These are phyloP conservation scores for Saksenaea oblongispora DNA, from an alignment of 371 early-diverging fungal genomes.

Conservation along the genomic window DNA sequence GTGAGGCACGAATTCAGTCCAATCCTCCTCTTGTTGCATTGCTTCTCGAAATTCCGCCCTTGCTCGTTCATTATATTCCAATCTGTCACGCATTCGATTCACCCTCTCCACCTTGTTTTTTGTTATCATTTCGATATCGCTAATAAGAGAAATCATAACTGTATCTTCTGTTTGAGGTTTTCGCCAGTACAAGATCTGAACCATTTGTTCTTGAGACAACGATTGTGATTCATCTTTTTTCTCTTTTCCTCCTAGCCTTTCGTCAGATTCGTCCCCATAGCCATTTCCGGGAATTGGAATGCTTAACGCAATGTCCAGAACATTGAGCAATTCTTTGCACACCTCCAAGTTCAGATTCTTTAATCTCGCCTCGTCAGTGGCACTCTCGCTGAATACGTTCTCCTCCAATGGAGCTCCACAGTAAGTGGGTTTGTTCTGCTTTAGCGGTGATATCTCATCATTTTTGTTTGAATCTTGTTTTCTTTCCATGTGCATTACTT, in stretches of 20 bases:
- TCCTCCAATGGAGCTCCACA: conserved; percentile 23
- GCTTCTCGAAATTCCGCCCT: conserved; percentile 41
- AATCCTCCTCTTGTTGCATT: conserved; percentile 32
- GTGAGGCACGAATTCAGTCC: conserved; percentile 44
- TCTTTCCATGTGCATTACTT: not conserved
- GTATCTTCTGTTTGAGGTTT: conserved; percentile 47
- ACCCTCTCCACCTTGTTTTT: conserved; percentile 46
- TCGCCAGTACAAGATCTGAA: conserved; percentile 61
- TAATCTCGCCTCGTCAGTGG: conserved; percentile 21
- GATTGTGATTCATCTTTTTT: conserved; percentile 17
- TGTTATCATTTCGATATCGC: conserved; percentile 36
- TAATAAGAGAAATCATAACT: conserved; percentile 17
- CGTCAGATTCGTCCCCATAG: conserved; percentile 12
- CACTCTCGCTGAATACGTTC: conserved; percentile 19
- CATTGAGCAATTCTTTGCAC: conserved; percentile 38
- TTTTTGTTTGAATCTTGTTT: not conserved
- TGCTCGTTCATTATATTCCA: conserved; percentile 42
- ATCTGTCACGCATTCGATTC: conserved; percentile 50
- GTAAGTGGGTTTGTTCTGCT: not conserved
- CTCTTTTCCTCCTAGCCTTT: not conserved
- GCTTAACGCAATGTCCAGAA: conserved; percentile 47
- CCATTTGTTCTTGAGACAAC: conserved; percentile 44
- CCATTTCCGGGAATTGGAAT: conserved; percentile 57
- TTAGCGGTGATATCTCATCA: not conserved
- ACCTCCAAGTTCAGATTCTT: conserved; percentile 27